Evolutionary conservation across 2,329 filamentous ascomycete genomes (phyloP).

Genomic region (Golovinomyces cichoracearum): DNA sequence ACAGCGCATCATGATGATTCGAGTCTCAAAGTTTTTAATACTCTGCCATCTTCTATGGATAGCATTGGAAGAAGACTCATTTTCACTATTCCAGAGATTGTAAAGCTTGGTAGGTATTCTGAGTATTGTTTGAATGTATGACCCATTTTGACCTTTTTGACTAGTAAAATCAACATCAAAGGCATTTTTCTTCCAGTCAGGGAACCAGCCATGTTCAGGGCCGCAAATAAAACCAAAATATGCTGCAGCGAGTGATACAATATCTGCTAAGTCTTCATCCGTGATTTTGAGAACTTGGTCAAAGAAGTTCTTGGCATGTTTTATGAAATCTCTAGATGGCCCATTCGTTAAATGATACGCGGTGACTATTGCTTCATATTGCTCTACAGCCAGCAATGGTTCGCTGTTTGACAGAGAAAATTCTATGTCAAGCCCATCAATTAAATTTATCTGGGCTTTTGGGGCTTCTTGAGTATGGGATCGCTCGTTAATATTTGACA

Average conservation of each 20-base stretch:
- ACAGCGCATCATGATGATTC: constrained; percentile 29
- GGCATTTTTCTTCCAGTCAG: constrained; percentile 18
- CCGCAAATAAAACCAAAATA: constrained; percentile 14
- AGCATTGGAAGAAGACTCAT: constrained; percentile 17
- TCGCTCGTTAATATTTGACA: neutral
- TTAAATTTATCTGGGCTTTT: neutral
- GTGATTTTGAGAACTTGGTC: constrained; percentile 22
- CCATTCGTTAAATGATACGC: neutral
- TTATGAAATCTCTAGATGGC: neutral
- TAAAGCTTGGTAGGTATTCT: neutral
- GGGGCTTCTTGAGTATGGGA: neutral
- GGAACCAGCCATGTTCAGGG: constrained; percentile 2
- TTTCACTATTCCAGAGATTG: neutral
- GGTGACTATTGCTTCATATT: neutral
- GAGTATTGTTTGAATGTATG: constrained; percentile 25
- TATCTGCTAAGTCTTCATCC: constrained; percentile 24
- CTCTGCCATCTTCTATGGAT: constrained; percentile 26
- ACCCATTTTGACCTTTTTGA: constrained; percentile 17
- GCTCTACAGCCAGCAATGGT: neutral
- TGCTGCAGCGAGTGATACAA: constrained; percentile 26
- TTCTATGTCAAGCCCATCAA: neutral
- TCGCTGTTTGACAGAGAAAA: neutral
- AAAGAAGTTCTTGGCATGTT: constrained; percentile 1
- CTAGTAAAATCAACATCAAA: constrained; percentile 4
- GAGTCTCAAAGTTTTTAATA: constrained; percentile 25